phyloP scores from a whole-genome alignment of 352 stramenopile species.

The Pythium oligandrum region DNA sequence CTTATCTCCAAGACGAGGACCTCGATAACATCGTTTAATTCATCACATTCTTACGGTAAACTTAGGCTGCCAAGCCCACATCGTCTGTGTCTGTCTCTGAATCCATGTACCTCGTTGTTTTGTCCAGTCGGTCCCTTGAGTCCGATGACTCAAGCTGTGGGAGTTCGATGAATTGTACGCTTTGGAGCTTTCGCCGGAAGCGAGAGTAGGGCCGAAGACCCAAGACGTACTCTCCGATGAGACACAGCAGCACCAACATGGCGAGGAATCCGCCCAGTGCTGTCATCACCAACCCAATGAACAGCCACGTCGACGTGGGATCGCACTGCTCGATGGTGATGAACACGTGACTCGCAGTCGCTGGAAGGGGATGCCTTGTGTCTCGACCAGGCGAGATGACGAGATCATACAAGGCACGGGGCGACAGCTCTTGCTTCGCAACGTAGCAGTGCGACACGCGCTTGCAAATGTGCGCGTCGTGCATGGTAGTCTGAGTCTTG shows the following conservation, averaged over 20 bases:
- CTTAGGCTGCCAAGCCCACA: too few relatives aligned
- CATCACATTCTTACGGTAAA: too few relatives aligned
- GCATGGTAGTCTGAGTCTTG: not conserved
- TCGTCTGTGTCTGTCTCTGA: too few relatives aligned
- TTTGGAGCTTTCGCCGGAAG: slow-evolving; percentile 1
- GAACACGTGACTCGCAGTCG: not conserved
- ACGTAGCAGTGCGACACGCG: not conserved
- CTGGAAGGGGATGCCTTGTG: not conserved
- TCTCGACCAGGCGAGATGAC: slow-evolving; percentile 5
- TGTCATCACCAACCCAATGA: slow-evolving; percentile 7
- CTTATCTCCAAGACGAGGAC: slow-evolving; percentile 48
- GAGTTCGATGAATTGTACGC: slow-evolving; percentile 11
- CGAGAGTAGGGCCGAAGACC: slow-evolving; percentile 4
- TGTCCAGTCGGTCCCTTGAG: too few relatives aligned
- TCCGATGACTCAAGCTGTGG: slow-evolving; percentile 8
- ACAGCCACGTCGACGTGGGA: slow-evolving; percentile 11
- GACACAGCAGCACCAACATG: slow-evolving; percentile 12
- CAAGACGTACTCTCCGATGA: slow-evolving; percentile 12
- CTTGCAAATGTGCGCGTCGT: slow-evolving; percentile 8
- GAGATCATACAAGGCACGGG: slow-evolving; percentile 11
- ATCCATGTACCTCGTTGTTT: too few relatives aligned
- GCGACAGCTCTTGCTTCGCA: slow-evolving; percentile 3
- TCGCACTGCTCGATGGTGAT: slow-evolving; percentile 9
- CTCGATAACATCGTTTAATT: slow-evolving; percentile 18
- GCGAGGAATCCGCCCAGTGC: slow-evolving; percentile 12